Base-by-base conservation (phyloP, 2,329 filamentous ascomycete genomes). In the Aschersonia sp. region DNA sequence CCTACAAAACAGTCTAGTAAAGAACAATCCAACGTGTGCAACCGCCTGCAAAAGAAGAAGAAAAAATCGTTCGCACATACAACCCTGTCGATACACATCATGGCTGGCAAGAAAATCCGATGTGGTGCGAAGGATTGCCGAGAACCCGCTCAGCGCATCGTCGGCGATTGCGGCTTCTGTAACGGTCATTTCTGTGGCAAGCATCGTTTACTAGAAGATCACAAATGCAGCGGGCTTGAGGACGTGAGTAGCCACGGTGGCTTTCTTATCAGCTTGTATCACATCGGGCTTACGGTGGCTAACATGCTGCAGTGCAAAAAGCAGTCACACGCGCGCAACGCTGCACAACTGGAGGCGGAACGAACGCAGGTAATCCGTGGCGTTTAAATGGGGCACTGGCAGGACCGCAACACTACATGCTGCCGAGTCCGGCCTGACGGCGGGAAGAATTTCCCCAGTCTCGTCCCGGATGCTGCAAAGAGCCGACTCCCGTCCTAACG, bases 91-190 rank as follows among this genome's bases (percentile, higher is more conserved):
- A 37, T 41, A 7, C 43, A 53, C 61, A 67, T 47, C 55, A 82
- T 81, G 77, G 77, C 82, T 53, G 75, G 81, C 52, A 86, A 83
- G 70, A 87, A 85, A 74, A 80, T 84, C 56, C 82, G 85, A 58
- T 97, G 92, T 74, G 83, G 76, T 54, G 88, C 86, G 71, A 89
- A 90, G 68, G 82, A 88, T 56, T 97, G 92, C 79, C 87, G 81
- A 62, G 82, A 87, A 57, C 77, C 78, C 32, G 89, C 88, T 12
- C 89, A 95, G 66, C 83, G 87, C 54, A 95, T 98, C 59, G 86
- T 95, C 50, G 92, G 92, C 47, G 90, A 97, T 71, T 98, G 92
- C 69, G 83, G 81, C 51, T 97, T 97, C 73, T 98, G 92, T 72
- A 74, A 83, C 48, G 88, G 89, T 43, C 86, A 94, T 64, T 97